A percentile compares a stretch with the other conserved stretches of the same genome.
Conservation (phyloP, 1,139 yeast species). For the Debaryomycetaceae sp. region DNA sequence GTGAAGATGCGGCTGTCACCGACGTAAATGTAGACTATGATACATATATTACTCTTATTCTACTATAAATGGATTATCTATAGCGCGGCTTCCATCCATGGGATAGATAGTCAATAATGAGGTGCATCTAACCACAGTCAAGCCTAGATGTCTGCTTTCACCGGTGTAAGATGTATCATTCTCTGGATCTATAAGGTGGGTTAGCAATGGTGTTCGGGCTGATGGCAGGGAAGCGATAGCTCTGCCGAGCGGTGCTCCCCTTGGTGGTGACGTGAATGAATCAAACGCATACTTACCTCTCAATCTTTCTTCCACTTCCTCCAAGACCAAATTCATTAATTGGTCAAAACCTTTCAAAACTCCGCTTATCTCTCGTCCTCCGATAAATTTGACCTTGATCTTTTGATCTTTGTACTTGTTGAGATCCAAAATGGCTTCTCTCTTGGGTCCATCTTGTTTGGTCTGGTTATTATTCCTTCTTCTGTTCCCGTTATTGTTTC, state of each 20-base stretch:
- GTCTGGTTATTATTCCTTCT: conserved; percentile 25
- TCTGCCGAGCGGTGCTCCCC: neutral
- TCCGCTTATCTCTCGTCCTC: conserved; percentile 84
- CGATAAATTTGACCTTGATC: conserved; percentile 76
- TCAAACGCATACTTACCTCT: conserved; percentile 39
- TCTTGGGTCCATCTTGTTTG: conserved; percentile 72
- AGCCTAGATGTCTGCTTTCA: conserved; percentile 63
- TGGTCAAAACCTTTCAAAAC: conserved; percentile 85
- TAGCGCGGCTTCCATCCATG: conserved; percentile 73
- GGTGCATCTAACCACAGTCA: conserved; percentile 87
- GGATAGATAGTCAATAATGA: conserved; percentile 79
- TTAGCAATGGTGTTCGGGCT: conserved; percentile 15
- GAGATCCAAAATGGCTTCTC: conserved; percentile 85
- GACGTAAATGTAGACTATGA: conserved; percentile 2
- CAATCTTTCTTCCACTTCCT: conserved; percentile 69
- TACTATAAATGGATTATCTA: conserved; percentile 63
- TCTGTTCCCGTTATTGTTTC: conserved; percentile 15
- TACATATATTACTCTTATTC: conserved; percentile 13
- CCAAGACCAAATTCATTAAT: conserved; percentile 88
- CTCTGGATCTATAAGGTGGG: conserved; percentile 48
- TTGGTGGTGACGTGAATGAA: too few species aligned
- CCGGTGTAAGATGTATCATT: conserved; percentile 48
- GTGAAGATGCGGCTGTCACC: neutral
- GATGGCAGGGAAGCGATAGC: neutral
- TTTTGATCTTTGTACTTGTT: conserved; percentile 71